Evolutionary conservation across 2,329 filamentous ascomycete species (phyloP).

Genomic region (Colletotrichum costaricense): DNA sequence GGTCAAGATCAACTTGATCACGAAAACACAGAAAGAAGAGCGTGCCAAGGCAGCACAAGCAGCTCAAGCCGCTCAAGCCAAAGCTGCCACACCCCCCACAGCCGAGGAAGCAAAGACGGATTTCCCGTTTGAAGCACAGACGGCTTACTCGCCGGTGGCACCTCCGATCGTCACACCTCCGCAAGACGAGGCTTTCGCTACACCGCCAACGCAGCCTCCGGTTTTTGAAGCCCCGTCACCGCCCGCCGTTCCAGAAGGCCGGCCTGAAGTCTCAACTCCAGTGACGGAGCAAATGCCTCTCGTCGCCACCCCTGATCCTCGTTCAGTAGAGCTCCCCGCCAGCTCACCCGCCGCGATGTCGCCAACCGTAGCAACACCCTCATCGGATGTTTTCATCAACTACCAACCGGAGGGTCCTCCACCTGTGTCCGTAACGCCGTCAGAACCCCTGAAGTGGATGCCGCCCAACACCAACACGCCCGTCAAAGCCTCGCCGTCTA

Average conservation of each 20-base stretch:
- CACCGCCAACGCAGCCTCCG: slow-evolving; percentile 7
- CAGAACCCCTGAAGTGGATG: slow-evolving; percentile 61
- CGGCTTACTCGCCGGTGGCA: not conserved
- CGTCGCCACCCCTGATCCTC: slow-evolving; percentile 38
- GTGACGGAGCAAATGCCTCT: not conserved
- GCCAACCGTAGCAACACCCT: slow-evolving; percentile 34
- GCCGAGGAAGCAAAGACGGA: slow-evolving; percentile 29
- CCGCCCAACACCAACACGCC: slow-evolving; percentile 58
- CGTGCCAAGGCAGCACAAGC: slow-evolving; percentile 51
- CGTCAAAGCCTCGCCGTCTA: slow-evolving; percentile 39
- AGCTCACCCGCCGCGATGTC: slow-evolving; percentile 45
- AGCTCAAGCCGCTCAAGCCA: slow-evolving; percentile 33
- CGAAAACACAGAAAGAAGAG: slow-evolving; percentile 68
- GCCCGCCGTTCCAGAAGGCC: not conserved
- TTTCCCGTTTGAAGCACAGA: not conserved
- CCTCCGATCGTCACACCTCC: slow-evolving; percentile 23
- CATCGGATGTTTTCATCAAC: slow-evolving; percentile 59
- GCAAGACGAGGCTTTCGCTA: slow-evolving; percentile 5
- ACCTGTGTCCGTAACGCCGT: slow-evolving; percentile 49
- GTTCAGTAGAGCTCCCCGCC: slow-evolving; percentile 38
- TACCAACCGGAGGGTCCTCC: slow-evolving; percentile 67
- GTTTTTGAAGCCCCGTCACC: not conserved
- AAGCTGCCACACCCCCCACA: slow-evolving; percentile 37
- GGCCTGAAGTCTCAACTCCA: slow-evolving; percentile 24
- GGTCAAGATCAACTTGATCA: slow-evolving; percentile 71